These are phyloP conservation scores for Alternaria consortialis DNA, from an alignment of 2,329 filamentous ascomycete species.

Conservation along the genomic window DNA sequence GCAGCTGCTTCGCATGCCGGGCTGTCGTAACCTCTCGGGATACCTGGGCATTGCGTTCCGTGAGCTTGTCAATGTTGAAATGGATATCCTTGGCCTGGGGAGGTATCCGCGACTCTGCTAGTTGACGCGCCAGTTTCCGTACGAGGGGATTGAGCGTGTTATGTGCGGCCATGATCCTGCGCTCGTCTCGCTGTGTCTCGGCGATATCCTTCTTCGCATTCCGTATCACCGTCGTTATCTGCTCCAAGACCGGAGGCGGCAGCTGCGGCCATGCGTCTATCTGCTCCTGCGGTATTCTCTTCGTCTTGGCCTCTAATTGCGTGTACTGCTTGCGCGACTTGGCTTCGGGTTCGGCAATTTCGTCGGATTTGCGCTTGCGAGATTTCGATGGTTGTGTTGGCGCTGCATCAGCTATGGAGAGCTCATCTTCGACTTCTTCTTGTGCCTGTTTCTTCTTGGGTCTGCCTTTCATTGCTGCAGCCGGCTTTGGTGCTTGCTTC, in stretches of 20 bases:
- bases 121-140: constrained; percentile 65
- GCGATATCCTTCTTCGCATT: constrained; percentile 70
- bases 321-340: constrained; percentile 37
- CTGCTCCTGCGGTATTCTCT: constrained; percentile 47
- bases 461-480: constrained; percentile 16
- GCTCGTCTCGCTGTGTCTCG: constrained; percentile 60
- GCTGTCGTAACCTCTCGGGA: constrained; percentile 66
- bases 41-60: constrained; percentile 62
- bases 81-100: constrained; percentile 61
- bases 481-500: constrained; percentile 25
- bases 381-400: constrained; percentile 10
- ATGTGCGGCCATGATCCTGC: constrained; percentile 62
- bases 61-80: constrained; percentile 71
- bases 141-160: constrained; percentile 65
- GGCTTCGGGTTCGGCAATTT: constrained; percentile 27
- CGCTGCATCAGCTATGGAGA: constrained; percentile 8
- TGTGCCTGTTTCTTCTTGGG: constrained; percentile 23
- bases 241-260: constrained; percentile 62
- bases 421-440: constrained; percentile 24
- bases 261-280: constrained; percentile 64
- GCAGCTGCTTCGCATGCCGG: constrained; percentile 69
- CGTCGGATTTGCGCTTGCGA: constrained; percentile 38
- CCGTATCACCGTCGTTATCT: constrained; percentile 65
- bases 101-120: constrained; percentile 72
- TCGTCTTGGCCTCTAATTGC: constrained; percentile 47